phyloP scores from a whole-genome alignment of 164 flowering plant species.

The Nymphaea colorata region DNA sequence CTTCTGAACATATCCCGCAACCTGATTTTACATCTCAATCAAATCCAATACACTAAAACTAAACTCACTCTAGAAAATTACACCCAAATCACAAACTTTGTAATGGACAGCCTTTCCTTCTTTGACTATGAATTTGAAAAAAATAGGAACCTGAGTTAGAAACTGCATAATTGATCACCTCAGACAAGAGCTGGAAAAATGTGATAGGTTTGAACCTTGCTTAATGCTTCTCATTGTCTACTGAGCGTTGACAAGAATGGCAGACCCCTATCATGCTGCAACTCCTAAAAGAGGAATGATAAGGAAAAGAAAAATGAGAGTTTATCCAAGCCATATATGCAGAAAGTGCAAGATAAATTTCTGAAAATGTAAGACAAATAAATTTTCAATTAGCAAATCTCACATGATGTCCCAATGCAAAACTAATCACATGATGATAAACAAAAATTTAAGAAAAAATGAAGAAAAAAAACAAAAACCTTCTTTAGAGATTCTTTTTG shows the following conservation, averaged over 20 bases:
- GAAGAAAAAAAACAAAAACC: not conserved
- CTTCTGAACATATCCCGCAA: slow-evolving; percentile 20
- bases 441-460: not conserved
- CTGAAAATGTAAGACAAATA: not conserved
- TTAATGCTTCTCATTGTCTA: slow-evolving; percentile 21
- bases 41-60: slow-evolving; percentile 22
- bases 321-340: not conserved
- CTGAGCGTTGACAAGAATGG: slow-evolving; percentile 16
- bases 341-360: not conserved
- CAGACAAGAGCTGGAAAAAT: slow-evolving; percentile 10
- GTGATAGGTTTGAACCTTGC: slow-evolving; percentile 16
- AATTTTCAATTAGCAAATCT: not conserved
- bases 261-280: slow-evolving; percentile 35
- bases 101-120: slow-evolving; percentile 14
- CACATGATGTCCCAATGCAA: too few relatives aligned
- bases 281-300: slow-evolving; percentile 22
- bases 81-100: slow-evolving; percentile 26
- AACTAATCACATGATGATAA: too few relatives aligned
- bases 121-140: slow-evolving; percentile 15
- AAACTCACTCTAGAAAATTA: slow-evolving; percentile 3
- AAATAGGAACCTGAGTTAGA: slow-evolving; percentile 18
- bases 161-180: slow-evolving; percentile 15
- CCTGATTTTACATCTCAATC: slow-evolving; percentile 35
- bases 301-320: slow-evolving; percentile 11
- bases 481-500: too few relatives aligned